These are phyloP conservation scores for Cenchrus americanus DNA, from an alignment of 176 grass and related monocot species.

Conservation along the genomic window DNA sequence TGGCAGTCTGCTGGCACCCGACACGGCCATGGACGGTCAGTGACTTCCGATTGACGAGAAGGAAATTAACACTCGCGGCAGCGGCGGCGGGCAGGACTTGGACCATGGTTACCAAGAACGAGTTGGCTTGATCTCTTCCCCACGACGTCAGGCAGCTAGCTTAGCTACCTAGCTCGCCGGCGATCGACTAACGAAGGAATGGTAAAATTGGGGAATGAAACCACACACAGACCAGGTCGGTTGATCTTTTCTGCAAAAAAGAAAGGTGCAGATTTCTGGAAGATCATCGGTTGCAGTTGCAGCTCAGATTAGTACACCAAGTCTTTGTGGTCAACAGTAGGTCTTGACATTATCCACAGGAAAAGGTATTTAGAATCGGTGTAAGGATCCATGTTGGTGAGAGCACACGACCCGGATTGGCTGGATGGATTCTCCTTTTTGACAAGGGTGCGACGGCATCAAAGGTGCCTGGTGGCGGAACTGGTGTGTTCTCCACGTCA, in stretches of 20 bases:
- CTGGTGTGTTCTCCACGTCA: constrained; percentile 33
- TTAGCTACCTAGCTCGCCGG: not conserved
- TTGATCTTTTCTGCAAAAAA: constrained; percentile 8
- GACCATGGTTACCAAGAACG: constrained; percentile 25
- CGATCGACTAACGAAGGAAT: not conserved
- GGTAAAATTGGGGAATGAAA: not conserved
- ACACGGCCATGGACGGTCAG: not conserved
- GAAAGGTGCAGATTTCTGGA: not conserved
- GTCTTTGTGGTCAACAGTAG: not conserved
- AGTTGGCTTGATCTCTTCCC: constrained; percentile 50
- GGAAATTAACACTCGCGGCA: not conserved
- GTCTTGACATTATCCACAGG: constrained; percentile 16
- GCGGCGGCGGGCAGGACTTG: constrained; percentile 12
- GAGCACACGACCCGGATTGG: not conserved
- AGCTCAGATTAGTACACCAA: not conserved
- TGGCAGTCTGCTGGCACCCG: too few species aligned
- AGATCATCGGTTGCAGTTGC: not conserved
- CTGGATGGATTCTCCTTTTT: not conserved
- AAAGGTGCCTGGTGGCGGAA: not conserved
- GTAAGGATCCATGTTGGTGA: not conserved
- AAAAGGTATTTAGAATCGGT: not conserved
- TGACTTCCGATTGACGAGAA: constrained; percentile 21
- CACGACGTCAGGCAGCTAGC: not conserved
- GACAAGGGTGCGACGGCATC: not conserved
- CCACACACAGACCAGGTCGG: constrained; percentile 35